phyloP scores from a whole-genome alignment of 768 basidiomycete genomes.

The Tephrocybe sp. region DNA sequence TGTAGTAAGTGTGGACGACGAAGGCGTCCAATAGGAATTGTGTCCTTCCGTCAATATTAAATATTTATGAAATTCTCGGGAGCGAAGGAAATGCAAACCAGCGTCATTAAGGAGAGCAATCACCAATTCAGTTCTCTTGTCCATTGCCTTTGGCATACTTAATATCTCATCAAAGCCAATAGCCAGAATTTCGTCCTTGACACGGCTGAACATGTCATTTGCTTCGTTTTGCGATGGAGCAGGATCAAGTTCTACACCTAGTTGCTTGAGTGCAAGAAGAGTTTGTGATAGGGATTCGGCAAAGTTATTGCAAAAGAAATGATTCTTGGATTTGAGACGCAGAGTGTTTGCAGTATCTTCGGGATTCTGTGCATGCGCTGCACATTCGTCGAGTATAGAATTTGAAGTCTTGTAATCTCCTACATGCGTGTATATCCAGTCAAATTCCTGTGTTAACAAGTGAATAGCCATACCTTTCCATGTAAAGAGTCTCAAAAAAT shows the following conservation, averaged over 20 bases:
- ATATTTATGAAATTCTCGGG: background rate
- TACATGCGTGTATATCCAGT: slow-evolving; percentile 19
- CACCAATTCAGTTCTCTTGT: slow-evolving; percentile 57
- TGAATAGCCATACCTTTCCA: slow-evolving; percentile 54
- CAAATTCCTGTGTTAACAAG: background rate
- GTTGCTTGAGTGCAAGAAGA: slow-evolving; percentile 51
- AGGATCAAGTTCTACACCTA: slow-evolving; percentile 60
- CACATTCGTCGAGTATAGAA: slow-evolving; percentile 51
- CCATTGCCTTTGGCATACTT: slow-evolving; percentile 56
- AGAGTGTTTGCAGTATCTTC: slow-evolving; percentile 58
- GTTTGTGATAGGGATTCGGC: slow-evolving; percentile 56
- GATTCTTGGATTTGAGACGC: slow-evolving; percentile 59
- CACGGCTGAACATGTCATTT: slow-evolving; percentile 64
- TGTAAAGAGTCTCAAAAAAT: slow-evolving; percentile 46
- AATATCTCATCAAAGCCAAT: slow-evolving; percentile 70
- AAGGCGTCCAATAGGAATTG: slow-evolving; percentile 70
- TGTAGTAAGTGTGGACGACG: slow-evolving; percentile 52
- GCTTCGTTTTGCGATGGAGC: slow-evolving; percentile 52
- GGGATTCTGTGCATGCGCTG: slow-evolving; percentile 40
- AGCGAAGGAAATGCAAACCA: slow-evolving; percentile 30
- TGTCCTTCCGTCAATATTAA: slow-evolving; percentile 36
- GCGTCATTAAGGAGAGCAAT: slow-evolving; percentile 69
- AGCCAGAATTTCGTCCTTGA: slow-evolving; percentile 68
- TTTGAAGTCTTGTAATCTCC: slow-evolving; percentile 56
- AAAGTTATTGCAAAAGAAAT: slow-evolving; percentile 59